phyloP scores from a whole-genome alignment of 257 asterid species.

The Eustoma russellianum region DNA sequence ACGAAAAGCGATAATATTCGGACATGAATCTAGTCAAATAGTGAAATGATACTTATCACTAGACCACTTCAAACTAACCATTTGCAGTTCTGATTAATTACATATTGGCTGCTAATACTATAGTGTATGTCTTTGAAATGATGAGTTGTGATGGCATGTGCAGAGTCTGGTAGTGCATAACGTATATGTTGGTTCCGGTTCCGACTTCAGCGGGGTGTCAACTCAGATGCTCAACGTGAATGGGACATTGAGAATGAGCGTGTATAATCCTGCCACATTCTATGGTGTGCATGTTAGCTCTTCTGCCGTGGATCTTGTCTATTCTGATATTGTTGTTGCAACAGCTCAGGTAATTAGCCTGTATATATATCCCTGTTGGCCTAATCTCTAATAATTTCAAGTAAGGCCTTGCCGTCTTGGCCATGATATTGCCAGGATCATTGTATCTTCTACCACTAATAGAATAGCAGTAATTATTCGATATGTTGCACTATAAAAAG shows the following conservation, averaged over 20 bases:
- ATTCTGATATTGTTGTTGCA: slow-evolving; percentile 65
- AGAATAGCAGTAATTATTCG: too few species aligned
- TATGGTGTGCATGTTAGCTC: slow-evolving; percentile 80
- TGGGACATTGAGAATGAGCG: slow-evolving; percentile 58
- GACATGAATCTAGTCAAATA: too few species aligned
- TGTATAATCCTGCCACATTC: slow-evolving; percentile 89
- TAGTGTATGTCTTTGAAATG: background rate
- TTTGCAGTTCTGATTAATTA: too few species aligned
- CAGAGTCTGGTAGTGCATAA: slow-evolving; percentile 75
- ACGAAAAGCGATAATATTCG: too few species aligned
- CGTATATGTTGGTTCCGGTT: slow-evolving; percentile 60
- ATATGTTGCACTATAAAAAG: too few species aligned
- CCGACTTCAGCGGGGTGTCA: slow-evolving; percentile 75
- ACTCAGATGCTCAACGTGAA: slow-evolving; percentile 69
- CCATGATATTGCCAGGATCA: too few species aligned
- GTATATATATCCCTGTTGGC: background rate
- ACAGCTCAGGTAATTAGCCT: slow-evolving; percentile 56
- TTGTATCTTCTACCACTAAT: too few species aligned
- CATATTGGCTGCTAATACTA: too few species aligned
- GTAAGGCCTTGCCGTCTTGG: background rate
- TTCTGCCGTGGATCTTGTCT: slow-evolving; percentile 66
- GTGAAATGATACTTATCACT: too few species aligned
- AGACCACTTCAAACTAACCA: too few species aligned
- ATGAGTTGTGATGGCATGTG: slow-evolving; percentile 11
- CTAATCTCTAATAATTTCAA: background rate